Evolutionary conservation across 2,329 filamentous ascomycete genomes (phyloP), one percentile per base, ranked within the genome.

Genomic region (Sporothrix humicola): DNA sequence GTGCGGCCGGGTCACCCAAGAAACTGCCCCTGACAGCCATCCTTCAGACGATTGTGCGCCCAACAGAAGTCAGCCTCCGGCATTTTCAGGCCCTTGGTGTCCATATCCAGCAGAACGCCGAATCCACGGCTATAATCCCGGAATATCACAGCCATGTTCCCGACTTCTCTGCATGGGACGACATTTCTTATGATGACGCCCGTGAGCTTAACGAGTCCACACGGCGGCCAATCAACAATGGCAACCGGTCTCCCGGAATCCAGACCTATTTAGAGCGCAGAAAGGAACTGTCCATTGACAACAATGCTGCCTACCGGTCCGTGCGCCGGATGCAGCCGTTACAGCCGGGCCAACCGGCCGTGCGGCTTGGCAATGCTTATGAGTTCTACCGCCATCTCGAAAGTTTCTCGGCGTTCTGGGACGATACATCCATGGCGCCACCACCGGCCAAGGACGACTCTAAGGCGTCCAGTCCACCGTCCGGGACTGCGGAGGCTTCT

Each of bases 361-460:
- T 86, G 44, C 86, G 89, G 7, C 81, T 91, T 8, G 89, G 89
- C 15, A 90, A 90, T 76, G 86, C 87, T 5, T 91, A 90, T 77
- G 89, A 91, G 79, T 91, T 91, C 80, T 91, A 87, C 81, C 87
- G 88, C 71, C 87, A 88, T 76, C 82, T 91, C 23, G 89, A 91
- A 77, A 79, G 84, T 37, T 85, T 90, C 78, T 87, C 88, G 1
- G 78, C 83, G 0, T 91, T 85, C 77, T 91, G 89, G 89, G 87
- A 90, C 46, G 89, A 91, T 77, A 87, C 88, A 0, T 88, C 77
- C 4, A 59, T 79, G 44, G 75, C 80, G 5, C 78, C 76, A 46
- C 77, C 73, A n/a, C 73, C 73, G 68, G 79, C 83, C 17, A 87
- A 88, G 82, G 26, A 72, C 26, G 10, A 71, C 2, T 4, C 61